Percentiles rank a stretch among this genome's conserved stretches.
These are phyloP conservation scores for Nepenthes gracilis DNA, from an alignment of 148 eudicot species.

Conservation along the genomic window DNA sequence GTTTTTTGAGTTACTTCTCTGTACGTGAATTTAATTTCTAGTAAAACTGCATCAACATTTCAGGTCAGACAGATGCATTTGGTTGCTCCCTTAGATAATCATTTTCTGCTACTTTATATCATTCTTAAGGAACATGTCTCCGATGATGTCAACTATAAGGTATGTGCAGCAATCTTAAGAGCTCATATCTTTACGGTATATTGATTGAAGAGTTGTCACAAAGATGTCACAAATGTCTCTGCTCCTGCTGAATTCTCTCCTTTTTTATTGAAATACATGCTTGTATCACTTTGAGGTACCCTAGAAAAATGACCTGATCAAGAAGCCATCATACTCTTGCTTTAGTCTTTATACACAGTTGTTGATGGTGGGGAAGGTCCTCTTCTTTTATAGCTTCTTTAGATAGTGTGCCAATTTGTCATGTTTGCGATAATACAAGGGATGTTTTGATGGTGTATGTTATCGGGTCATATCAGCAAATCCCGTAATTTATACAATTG, in stretches of 20 bases:
- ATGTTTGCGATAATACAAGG: no score
- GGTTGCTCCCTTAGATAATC: conserved; percentile 79
- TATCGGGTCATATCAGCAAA: no score
- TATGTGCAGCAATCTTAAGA: conserved; percentile 18
- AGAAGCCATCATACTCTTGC: background rate
- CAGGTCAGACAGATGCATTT: conserved; percentile 91
- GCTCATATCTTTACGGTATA: background rate
- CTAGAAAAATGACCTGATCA: background rate
- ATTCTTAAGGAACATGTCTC: conserved; percentile 83
- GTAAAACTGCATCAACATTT: background rate
- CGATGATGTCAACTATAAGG: conserved; percentile 91
- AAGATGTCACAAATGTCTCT: background rate
- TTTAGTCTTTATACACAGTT: no score
- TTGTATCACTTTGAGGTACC: no score
- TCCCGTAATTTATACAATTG: no score
- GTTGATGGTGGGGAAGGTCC: no score
- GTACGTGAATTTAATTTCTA: background rate
- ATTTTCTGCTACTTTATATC: conserved; percentile 57
- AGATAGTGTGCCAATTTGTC: no score
- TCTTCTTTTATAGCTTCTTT: no score
- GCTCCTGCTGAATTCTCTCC: background rate
- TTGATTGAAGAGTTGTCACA: background rate
- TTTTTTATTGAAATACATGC: background rate
- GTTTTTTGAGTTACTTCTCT: conserved; percentile 2
- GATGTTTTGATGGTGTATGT: no score